Base-by-base conservation (phyloP, 2,329 filamentous ascomycete species). In the Cladosporium sp. region DNA sequence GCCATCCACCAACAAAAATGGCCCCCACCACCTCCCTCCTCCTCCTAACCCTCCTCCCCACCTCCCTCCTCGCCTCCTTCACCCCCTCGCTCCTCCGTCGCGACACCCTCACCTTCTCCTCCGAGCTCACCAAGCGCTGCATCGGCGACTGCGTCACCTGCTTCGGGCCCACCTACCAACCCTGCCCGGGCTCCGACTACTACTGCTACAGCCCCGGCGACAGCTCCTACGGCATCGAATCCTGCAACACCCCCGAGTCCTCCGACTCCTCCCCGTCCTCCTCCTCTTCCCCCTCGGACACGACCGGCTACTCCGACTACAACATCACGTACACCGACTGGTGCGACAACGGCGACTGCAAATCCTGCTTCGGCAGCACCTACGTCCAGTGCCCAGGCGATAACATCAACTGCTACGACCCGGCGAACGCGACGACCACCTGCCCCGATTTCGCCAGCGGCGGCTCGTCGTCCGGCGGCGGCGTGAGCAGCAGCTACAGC, bases 131-230 rank as follows among this genome's bases (percentile, higher is more conserved):
- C 10, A 49, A 49, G n/a, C 46, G 46, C 16, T 49, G 46, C 31
- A 8, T 28, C 4, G 46, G 46, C 10, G 31, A 22, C 10, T 49
- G 46, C 28, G 8, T 3, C 5, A 32, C 38, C 11, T 49, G 46
- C 13, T 49, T 49, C 14, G 46, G 46, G 2, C 0, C 7, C 7
- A 31, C 28, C 1, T 49, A 35, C 16, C 37, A 18, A 11, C n/a
- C 42, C 33, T 49, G 46, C 10, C 28, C 46, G 1, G 31, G 19
- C 18, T 33, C 22, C 3, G 32, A 37, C 5, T 42, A 32, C 38
- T 22, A 41, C 46, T 49, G 46, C 38, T 49, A 22, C 38, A 49
- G 42, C n/a, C 46, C 38, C 3, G 46, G 46, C 16, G 46, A 49
- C 16, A 4, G 37, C 8, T 13, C 19, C 9, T 38, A 49, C 18